Percentiles rank a stretch among this genome's conserved stretches.
Evolutionary conservation across 2,329 filamentous ascomycete genomes (phyloP).

Genomic region (Aspergillus bombycis): DNA sequence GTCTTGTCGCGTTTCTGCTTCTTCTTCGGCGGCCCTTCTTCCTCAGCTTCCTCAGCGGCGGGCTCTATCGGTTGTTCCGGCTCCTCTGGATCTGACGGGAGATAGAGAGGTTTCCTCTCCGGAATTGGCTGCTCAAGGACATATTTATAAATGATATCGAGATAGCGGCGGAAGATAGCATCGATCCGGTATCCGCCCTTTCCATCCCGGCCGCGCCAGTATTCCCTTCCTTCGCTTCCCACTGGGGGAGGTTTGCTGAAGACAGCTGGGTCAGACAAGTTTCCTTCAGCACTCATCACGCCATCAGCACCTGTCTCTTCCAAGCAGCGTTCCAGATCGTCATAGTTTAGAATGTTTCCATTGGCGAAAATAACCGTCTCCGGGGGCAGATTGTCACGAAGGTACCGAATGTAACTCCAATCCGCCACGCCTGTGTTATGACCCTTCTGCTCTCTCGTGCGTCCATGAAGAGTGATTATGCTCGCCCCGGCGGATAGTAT

Average conservation of each 20-base stretch:
- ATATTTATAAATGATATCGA: constrained; percentile 85
- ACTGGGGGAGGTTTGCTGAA: constrained; percentile 70
- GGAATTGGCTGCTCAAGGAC: constrained; percentile 70
- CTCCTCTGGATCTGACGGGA: constrained; percentile 57
- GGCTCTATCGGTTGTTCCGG: constrained; percentile 22
- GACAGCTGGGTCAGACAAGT: constrained; percentile 86
- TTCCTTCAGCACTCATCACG: constrained; percentile 95
- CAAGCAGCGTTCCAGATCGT: constrained; percentile 76
- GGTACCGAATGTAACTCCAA: constrained; percentile 80
- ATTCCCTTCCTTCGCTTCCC: constrained; percentile 73
- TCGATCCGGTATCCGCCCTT: constrained; percentile 87
- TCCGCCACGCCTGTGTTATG: constrained; percentile 93
- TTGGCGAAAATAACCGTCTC: constrained; percentile 97
- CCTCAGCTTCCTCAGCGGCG: constrained; percentile 41
- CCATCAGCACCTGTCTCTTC: constrained; percentile 84
- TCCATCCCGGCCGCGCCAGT: constrained; percentile 80
- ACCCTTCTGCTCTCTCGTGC: constrained; percentile 88
- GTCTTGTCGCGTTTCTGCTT: constrained; percentile 50
- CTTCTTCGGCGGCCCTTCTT: constrained; percentile 54
- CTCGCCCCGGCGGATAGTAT: constrained; percentile 86
- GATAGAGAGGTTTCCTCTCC: constrained; percentile 69
- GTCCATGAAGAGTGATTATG: constrained; percentile 89
- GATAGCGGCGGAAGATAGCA: constrained; percentile 81
- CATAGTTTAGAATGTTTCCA: constrained; percentile 83
- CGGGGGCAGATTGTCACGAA: constrained; percentile 78